Base-by-base conservation (phyloP, 164 flowering plant species). In the Nymphaea thermarum region DNA sequence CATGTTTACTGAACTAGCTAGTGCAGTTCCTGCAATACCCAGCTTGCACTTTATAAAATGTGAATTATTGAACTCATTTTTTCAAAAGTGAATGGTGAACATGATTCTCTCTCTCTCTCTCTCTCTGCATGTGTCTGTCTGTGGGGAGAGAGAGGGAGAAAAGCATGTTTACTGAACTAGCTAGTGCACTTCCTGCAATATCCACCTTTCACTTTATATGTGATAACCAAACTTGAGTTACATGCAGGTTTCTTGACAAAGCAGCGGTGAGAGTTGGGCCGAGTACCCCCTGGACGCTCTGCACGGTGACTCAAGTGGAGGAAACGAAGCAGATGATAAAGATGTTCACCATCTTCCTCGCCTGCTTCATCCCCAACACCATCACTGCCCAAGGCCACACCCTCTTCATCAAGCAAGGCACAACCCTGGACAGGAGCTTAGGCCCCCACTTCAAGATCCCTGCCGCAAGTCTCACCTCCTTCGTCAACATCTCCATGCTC, bases 301-400 rank as follows among this genome's bases (percentile, higher is more conserved):
- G 83, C 68, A 68, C 90, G n/a, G 85, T 87, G 44, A 86, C 85
- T 6, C 80, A 85, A 79, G 86, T 84, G 2, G 87, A 87, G 66
- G 81, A 87, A 78, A 82, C 86, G 44, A 87, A 87, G 72, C 84
- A 81, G 69, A 85, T 85, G 87, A 55, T 85, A 2, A 82, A 80
- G 72, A 82, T 87, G 89, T 12, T 87, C 0, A 89, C 91, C 2
- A 71, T 87, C 42, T 44, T 83, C 15, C 0, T 66, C 0, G 72
- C 75, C 3, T 69, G 81, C 6, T 67, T 83, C 66, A 71, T 87
- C 7, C 89, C 89, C n/a, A 83, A 81, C 63, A 53, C 81, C 2
- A 17, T 80, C 55, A 0, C 75, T 12, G 79, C 88, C 16, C 88
- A 82, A 45, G 68, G 74, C 5, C 63, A 47, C 57, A 87, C 90